Evolutionary conservation across 2,329 filamentous ascomycete genomes (phyloP).

Genomic region (Fonsecaea pedrosoi): DNA sequence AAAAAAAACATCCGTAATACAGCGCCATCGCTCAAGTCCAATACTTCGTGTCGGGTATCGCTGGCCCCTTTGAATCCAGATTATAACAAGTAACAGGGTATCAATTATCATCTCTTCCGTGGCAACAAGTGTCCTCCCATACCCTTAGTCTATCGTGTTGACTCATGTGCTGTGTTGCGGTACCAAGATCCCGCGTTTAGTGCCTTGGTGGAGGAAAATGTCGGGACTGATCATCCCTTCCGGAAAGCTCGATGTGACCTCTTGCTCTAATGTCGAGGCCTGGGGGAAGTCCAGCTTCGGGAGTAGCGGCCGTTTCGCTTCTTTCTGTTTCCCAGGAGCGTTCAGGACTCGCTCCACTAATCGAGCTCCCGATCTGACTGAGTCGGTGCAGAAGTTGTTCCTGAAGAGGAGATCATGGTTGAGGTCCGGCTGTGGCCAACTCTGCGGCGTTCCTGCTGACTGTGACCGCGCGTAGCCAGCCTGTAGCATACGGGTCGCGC

Average conservation of each 20-base stretch:
- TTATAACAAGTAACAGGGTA: slow-evolving; percentile 21
- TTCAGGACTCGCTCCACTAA: slow-evolving; percentile 7
- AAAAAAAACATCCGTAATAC: slow-evolving; percentile 1
- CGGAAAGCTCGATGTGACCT: slow-evolving; percentile 6
- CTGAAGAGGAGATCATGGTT: slow-evolving; percentile 17
- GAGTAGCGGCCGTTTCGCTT: slow-evolving; percentile 5
- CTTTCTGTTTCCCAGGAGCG: neutral
- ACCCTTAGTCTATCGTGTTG: neutral
- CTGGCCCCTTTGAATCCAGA: slow-evolving; percentile 3
- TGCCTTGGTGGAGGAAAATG: neutral
- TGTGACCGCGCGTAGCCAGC: slow-evolving; percentile 20
- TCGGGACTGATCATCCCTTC: neutral
- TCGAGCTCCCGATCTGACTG: slow-evolving; percentile 6
- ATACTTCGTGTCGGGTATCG: slow-evolving; percentile 19
- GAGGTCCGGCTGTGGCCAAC: slow-evolving; percentile 24
- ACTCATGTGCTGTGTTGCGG: neutral
- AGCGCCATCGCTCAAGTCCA: slow-evolving; percentile 26
- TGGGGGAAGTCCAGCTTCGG: slow-evolving; percentile 11
- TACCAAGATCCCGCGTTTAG: neutral
- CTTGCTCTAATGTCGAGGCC: slow-evolving; percentile 15
- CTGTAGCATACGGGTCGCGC: slow-evolving; percentile 26
- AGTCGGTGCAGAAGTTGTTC: slow-evolving; percentile 16
- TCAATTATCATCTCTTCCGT: slow-evolving; percentile 15
- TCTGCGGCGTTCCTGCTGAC: slow-evolving; percentile 17
- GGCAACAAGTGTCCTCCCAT: slow-evolving; percentile 11